Evolutionary conservation across 2,329 filamentous ascomycete genomes (phyloP), one percentile per base, ranked within the genome.

Genomic region (Xylariales sp.): DNA sequence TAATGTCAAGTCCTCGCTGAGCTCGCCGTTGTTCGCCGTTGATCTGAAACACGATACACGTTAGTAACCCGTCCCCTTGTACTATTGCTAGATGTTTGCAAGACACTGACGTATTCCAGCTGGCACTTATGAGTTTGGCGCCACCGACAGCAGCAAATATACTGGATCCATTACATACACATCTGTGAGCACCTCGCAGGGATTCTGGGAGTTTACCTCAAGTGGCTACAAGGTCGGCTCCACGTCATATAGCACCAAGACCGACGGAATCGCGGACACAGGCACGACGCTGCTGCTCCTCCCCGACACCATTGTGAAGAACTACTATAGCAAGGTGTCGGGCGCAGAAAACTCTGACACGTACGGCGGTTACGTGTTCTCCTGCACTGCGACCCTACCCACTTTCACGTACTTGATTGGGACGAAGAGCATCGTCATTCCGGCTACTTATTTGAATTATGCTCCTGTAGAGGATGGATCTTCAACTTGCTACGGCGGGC

Each of bases 171-270:
- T 85, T 52, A 68, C 69, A 49, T 85, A 82, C 60, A 63, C 71
- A 25, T 48, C 69, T 28, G 76, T 82, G 39, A 66, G 78, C 60
- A 69, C 49, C 51, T 68, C 64, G 35, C 56, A 76, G 6, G 82
- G 82, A 8, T 84, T 75, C 66, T 87, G 83, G 82, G 62, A 67
- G 31, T 84, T 85, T 65, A 62, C 48, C 16, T 46, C 48, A n/a
- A 40, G 46, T 21, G 42, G 45, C 20, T 52, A 50, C 43, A 35
- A 44, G 24, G 45, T 53, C 31, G 51, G 51, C 43, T 45, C 42
- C 12, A 46, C 32, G 27, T 6, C 31, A 18, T 52, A 46, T 43
- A 31, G 33, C 21, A 42, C 40, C 31, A 27, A 42, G 10, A n/a
- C 47, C 31, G 57, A 28, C 32, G 51, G 47, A 31, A 50, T 52